Evolutionary conservation across 768 basidiomycete genomes (phyloP).

Genomic region (Dictyophora rubrovolvata): DNA sequence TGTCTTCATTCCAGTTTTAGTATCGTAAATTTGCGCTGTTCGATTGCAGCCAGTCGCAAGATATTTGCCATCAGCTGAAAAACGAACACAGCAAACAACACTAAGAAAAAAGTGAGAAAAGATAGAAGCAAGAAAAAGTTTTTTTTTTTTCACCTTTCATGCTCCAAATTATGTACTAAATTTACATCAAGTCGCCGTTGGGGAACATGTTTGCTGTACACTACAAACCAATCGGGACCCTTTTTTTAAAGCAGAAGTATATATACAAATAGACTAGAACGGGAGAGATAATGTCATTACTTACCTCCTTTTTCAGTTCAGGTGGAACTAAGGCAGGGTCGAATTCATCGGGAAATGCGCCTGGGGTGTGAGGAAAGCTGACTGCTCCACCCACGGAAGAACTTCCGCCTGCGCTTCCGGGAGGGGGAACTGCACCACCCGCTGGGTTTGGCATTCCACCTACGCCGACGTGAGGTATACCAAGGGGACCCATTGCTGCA

Average conservation of each 20-base stretch:
- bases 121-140: background rate
- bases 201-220: constrained; percentile 67
- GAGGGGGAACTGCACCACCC: constrained; percentile 13
- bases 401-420: background rate
- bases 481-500: background rate
- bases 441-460: constrained; percentile 25
- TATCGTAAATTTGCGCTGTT: constrained; percentile 91
- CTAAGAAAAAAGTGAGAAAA: constrained; percentile 22
- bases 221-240: constrained; percentile 80
- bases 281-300: background rate
- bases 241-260: constrained; percentile 16
- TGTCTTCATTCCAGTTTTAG: constrained; percentile 73
- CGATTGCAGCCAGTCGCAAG: constrained; percentile 96
- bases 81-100: constrained; percentile 84
- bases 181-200: constrained; percentile 71
- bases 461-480: background rate
- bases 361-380: background rate
- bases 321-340: constrained; percentile 37
- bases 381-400: background rate
- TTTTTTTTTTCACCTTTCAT: constrained; percentile 55
- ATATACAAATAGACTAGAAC: background rate
- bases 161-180: constrained; percentile 78
- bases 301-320: constrained; percentile 49
- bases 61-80: constrained; percentile 87
- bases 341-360: constrained; percentile 35